Base-by-base conservation (phyloP, 371 early-diverging fungal genomes). In the Actinomortierella wolfii region DNA sequence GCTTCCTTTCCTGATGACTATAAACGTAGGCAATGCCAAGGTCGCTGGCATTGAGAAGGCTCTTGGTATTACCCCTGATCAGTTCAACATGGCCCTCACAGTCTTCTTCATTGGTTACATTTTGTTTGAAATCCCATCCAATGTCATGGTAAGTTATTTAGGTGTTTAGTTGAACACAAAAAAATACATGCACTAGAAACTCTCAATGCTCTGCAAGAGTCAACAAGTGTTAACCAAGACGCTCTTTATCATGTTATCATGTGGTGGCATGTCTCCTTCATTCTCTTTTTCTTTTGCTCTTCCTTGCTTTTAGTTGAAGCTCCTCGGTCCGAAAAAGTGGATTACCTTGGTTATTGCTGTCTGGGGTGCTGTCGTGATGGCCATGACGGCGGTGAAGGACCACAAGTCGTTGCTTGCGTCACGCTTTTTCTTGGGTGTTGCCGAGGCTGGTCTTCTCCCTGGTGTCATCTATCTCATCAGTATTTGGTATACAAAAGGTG, bases 401-500 rank as follows among this genome's bases (percentile, higher is more conserved):
- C 57, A 79, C n/a, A 64, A 78, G 5, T 84, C 83, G 20, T 64
- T 87, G 40, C 61, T 86, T 39, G 81, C 79, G 2, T 58, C 79
- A 18, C 83, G 91, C 3, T 89, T 88, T 64, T 86, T 90, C 58
- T 62, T 88, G 43, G 91, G 91, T 44, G 61, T 86, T 21, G 79
- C 85, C 25, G 91, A 91, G 64, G 58, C 59, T 14, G 91, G 90
- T 4, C 82, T 93, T 51, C 89, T 89, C 51, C 94, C 93, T 25
- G 93, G 91, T 23, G 85, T 89, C 21, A 82, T 91, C 20, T 90
- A 54, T 59, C 79, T 64, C 83, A 88, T 70, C 77, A 83, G 64
- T 14, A 52, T 64, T n/a, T 95, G 94, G 89, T 95, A 94, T n/a
- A 81, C 81, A 24, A 80, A 82, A 5, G 55, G 74, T 15, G 94